Conservation (phyloP, 139 green algal genomes). For the Chloropicon primus region DNA sequence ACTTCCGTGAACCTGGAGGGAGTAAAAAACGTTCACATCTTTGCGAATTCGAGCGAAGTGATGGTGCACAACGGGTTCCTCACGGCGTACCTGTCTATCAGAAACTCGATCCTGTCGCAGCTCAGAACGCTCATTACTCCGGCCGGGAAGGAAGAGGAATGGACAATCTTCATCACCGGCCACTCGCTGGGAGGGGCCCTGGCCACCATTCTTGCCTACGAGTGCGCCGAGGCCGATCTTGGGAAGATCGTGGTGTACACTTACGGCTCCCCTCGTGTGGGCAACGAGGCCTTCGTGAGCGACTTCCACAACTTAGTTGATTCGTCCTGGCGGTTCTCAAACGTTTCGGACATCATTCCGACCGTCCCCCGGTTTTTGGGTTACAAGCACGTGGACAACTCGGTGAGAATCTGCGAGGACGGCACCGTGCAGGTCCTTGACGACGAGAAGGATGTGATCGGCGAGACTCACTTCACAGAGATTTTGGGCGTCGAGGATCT, state of each 20-base stretch:
- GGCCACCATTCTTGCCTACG: constrained; percentile 61
- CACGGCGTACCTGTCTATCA: neutral
- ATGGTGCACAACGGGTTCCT: constrained; percentile 5
- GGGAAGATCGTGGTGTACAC: constrained; percentile 43
- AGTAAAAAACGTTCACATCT: neutral
- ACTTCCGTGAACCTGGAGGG: neutral
- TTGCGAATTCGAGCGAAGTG: neutral
- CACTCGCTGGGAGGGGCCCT: constrained; percentile 74
- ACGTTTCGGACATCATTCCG: constrained; percentile 37
- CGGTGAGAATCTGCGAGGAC: neutral
- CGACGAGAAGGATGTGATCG: neutral
- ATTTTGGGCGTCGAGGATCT: neutral
- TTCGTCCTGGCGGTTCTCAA: constrained; percentile 53
- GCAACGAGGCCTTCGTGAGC: constrained; percentile 50
- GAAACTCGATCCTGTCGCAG: neutral
- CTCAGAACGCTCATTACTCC: neutral
- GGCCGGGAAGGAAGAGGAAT: constrained; percentile 8
- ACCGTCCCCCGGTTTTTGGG: constrained; percentile 53
- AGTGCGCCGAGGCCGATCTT: constrained; percentile 24
- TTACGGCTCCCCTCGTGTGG: constrained; percentile 64
- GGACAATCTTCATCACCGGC: constrained; percentile 45
- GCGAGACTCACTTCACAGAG: neutral
- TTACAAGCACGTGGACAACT: constrained; percentile 49
- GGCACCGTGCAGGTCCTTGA: neutral
- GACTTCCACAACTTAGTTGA: constrained; percentile 40